A percentile compares a stretch with the other conserved stretches of the same genome.
Conservation (phyloP, 345 rosid species). For the Reutealis trisperma region DNA sequence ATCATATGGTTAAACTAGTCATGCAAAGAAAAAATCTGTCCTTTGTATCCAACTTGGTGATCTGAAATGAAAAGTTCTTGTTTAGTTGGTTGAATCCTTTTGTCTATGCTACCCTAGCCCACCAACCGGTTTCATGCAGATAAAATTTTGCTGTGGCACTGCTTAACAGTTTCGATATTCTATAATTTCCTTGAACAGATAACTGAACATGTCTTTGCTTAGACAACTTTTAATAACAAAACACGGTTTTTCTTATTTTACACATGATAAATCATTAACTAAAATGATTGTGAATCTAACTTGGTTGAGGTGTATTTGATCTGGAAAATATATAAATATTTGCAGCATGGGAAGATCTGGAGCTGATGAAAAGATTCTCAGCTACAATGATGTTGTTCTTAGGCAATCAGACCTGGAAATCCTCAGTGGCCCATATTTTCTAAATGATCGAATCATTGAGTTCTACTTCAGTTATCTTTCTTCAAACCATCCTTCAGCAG, state of each 20-base stretch:
- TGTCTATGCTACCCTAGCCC: too few species aligned
- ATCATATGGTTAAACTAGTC: too few species aligned
- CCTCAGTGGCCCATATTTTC: conserved; percentile 50
- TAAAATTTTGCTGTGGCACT: too few species aligned
- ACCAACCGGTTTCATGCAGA: too few species aligned
- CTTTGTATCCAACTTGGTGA: too few species aligned
- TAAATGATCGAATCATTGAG: conserved; percentile 81
- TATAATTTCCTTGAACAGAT: too few species aligned
- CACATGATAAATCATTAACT: too few species aligned
- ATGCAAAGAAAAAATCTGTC: too few species aligned
- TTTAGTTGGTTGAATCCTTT: too few species aligned
- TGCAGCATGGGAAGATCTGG: conserved; percentile 47
- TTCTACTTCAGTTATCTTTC: conserved; percentile 77
- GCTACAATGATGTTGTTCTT: conserved; percentile 79
- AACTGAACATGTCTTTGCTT: neutral
- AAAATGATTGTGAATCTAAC: neutral
- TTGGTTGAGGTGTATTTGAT: neutral
- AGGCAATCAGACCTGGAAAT: conserved; percentile 75
- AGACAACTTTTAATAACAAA: too few species aligned
- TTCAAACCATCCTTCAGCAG: conserved; percentile 41
- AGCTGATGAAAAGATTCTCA: conserved; percentile 72
- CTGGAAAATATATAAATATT: conserved; percentile 16
- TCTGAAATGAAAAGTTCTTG: too few species aligned
- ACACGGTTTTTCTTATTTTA: neutral
- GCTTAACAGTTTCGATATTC: neutral